Base-by-base conservation (phyloP, 129 eudicot genomes). In the Pseudognaphalium luteoalbum region DNA sequence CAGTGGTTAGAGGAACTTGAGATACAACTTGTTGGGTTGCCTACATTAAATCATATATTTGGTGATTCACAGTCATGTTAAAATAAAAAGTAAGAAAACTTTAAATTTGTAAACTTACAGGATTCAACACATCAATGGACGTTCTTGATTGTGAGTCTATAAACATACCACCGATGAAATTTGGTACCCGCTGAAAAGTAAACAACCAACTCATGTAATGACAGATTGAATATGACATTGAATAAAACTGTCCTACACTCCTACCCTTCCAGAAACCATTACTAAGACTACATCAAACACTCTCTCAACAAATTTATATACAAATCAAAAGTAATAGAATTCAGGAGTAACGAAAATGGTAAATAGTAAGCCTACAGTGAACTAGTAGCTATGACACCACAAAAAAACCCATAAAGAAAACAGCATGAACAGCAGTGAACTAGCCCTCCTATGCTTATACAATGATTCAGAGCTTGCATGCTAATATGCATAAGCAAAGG, bases 11-110 rank as follows among this genome's bases (percentile, higher is more conserved):
- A 11, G 98, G 98, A 62, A 92, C 90, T 79, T 80, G 93, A 39
- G 93, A 90, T 65, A 92, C 98, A 67, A 92, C 88, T 71, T 92
- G 94, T 85, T 92, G 98, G 20, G 96, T 92, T 58, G 98, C 98
- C 98, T 92, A 71, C 72, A 60, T 17, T 59, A 76, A 37, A 71
- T 71, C 32, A 59, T 60, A 34, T 69, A 73, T 32, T 74, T 8
- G 34, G 62, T 41, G 4, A 76, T 25, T 66, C 61, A 39, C 21
- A 70, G 70, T 34, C 10, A 19, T 50, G 12, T 63, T 47, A 21
- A 41, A 67, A 66, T 44, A 37, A 58, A 22, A 59, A 17, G 58
- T 4, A 12, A 66, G 54, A 74, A 47, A 64, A 32, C n/a, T 0
- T 37, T 33, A 16, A 67, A 37, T 41, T 33, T 56, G 65, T 64